Evolutionary conservation across 2,329 filamentous ascomycete genomes (phyloP).

Genomic region (Basipetospora sp.): DNA sequence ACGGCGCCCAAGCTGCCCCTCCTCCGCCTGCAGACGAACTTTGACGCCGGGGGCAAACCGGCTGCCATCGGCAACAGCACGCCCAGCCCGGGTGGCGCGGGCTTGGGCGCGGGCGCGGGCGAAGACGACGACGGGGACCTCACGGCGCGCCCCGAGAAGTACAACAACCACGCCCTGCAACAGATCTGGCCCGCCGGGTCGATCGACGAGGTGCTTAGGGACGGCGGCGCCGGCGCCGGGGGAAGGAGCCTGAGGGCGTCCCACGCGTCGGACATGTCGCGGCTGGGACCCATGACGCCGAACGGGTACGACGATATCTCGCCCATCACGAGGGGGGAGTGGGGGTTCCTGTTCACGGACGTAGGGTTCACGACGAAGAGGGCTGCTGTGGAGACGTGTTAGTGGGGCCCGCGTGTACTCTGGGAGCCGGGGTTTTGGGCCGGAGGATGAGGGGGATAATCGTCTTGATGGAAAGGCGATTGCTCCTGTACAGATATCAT

Average conservation of each 20-base stretch:
- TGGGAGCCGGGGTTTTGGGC: too few species aligned
- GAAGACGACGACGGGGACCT: constrained; percentile 22
- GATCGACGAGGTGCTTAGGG: constrained; percentile 29
- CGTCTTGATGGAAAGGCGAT: too few species aligned
- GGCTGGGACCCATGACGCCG: constrained; percentile 37
- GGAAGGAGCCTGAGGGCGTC: too few species aligned
- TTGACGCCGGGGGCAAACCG: constrained; percentile 14
- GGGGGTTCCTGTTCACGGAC: constrained; percentile 44
- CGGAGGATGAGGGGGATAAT: too few species aligned
- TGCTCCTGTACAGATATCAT: too few species aligned
- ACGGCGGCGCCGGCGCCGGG: too few species aligned
- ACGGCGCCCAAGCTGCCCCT: constrained; percentile 17
- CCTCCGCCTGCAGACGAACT: constrained; percentile 31
- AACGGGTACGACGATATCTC: constrained; percentile 48
- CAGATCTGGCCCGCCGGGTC: constrained; percentile 14
- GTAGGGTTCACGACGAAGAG: constrained; percentile 29
- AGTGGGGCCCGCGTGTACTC: too few species aligned
- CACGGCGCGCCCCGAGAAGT: constrained; percentile 22
- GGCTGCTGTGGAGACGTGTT: constrained; percentile 36
- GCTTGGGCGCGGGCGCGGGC: constrained; percentile 7
- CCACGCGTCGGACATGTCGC: constrained; percentile 4
- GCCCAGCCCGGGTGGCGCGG: too few species aligned
- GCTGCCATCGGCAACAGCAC: too few species aligned
- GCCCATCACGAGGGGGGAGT: constrained; percentile 46
- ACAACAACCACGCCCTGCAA: constrained; percentile 14